phyloP scores from a whole-genome alignment of 208 protist species.

The Acanthamoeba pearcei region DNA sequence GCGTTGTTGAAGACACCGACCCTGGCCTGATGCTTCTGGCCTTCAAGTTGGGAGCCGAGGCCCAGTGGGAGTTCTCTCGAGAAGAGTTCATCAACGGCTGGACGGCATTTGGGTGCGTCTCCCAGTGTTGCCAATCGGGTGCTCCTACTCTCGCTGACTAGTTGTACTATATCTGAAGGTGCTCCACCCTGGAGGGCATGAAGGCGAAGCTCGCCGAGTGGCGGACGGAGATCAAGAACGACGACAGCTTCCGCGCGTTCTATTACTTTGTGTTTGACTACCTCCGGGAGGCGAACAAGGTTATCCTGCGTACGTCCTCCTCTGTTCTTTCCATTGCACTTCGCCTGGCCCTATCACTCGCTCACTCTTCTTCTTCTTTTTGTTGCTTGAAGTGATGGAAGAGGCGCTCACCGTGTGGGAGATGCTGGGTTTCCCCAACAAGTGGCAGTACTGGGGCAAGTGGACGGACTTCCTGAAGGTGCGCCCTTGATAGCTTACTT shows the following conservation, averaged over 20 bases:
- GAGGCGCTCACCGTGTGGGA: slow-evolving; percentile 23
- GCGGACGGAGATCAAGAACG: slow-evolving; percentile 35
- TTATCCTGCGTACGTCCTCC: slow-evolving; percentile 32
- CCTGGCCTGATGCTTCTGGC: slow-evolving; percentile 40
- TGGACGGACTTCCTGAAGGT: slow-evolving; percentile 50
- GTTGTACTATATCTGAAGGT: background rate
- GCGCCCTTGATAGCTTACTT: background rate
- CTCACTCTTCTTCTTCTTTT: background rate
- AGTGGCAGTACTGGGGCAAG: slow-evolving; percentile 8
- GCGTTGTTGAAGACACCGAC: slow-evolving; percentile 36
- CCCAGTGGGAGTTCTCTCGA: slow-evolving; percentile 40
- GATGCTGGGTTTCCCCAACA: background rate
- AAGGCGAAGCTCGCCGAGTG: slow-evolving; percentile 18
- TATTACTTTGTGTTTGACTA: slow-evolving; percentile 73
- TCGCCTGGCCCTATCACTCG: background rate
- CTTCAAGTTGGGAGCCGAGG: slow-evolving; percentile 41
- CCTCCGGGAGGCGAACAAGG: slow-evolving; percentile 41
- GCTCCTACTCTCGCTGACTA: background rate
- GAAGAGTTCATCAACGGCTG: slow-evolving; percentile 53
- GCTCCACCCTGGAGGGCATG: slow-evolving; percentile 6
- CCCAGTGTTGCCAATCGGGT: background rate
- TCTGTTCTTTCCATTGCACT: background rate
- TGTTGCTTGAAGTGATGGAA: background rate
- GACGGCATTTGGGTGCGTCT: slow-evolving; percentile 7
- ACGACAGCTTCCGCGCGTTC: slow-evolving; percentile 30